Conservation (phyloP, 306 rosid species). For the Alnus glutinosa region DNA sequence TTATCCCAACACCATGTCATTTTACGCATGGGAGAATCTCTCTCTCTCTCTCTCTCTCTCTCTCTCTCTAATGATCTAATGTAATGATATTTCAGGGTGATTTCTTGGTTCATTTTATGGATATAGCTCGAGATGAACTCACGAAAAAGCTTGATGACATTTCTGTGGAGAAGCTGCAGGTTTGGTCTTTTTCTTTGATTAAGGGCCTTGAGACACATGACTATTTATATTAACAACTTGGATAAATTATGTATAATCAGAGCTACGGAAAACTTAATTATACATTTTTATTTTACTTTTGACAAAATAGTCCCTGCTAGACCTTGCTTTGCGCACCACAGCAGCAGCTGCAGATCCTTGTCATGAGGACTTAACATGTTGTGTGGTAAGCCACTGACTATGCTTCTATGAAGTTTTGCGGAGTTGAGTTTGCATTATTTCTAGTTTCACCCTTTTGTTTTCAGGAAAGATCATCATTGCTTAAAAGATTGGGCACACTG, state of each 20-base stretch:
- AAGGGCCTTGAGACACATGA: constrained; percentile 6
- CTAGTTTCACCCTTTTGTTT: constrained; percentile 23
- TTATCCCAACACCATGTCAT: not conserved
- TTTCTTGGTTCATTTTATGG: constrained; percentile 98
- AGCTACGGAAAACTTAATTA: not conserved
- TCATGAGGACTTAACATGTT: constrained; percentile 90
- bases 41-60: constrained; percentile 14
- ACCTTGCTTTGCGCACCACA: constrained; percentile 94
- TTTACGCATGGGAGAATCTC: not conserved
- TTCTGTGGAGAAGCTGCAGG: constrained; percentile 98
- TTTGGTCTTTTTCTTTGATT: constrained; percentile 34
- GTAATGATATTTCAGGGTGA: constrained; percentile 68
- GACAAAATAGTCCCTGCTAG: constrained; percentile 76
- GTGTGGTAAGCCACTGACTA: constrained; percentile 67
- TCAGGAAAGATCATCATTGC: constrained; percentile 87
- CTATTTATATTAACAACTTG: not conserved
- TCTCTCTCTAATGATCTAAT: not conserved
- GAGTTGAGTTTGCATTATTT: constrained; percentile 19
- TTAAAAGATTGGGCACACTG: constrained; percentile 68
- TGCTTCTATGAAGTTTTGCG: constrained; percentile 28
- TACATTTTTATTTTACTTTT: constrained; percentile 12
- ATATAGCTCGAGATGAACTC: constrained; percentile 91
- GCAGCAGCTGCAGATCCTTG: constrained; percentile 97
- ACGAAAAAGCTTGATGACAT: constrained; percentile 88
- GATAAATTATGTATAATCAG: not conserved